Evolutionary conservation across 805 yeast species (phyloP), one percentile per base, ranked within the genome.

Genomic region (Yamadazyma ubonensis): DNA sequence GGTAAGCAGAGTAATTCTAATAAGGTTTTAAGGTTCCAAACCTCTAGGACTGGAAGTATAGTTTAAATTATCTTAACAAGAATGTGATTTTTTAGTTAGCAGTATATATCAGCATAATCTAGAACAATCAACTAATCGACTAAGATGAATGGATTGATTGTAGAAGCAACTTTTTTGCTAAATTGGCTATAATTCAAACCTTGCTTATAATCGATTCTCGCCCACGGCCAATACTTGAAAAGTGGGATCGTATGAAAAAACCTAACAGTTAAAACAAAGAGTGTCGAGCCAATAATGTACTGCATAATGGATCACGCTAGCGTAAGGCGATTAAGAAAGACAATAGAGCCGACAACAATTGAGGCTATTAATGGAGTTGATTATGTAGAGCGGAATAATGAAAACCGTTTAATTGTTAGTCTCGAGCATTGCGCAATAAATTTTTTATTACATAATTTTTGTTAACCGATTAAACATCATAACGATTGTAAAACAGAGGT

Each of bases 351-450:
- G 11, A 15, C 22, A 18, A 33, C 37, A 33, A 33, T 33, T 10
- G 29, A 23, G 29, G 29, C 29, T 33, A 33, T 33, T 33, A 25
- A 25, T 33, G 37, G 20, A 18, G 37, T 33, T 20, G 37, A 23
- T 23, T 33, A 25, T 33, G 12, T 23, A 10, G 21, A 7, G 22
- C 37, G 20, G 16, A 17, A 33, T 25, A 33, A 23, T 33, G 15
- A 19, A 33, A 33, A 33, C 37, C 37, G 37, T 33, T 33, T 33
- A 18, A 33, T 33, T 33, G 28, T 33, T 30, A 23, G 14, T 27
- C 15, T 3, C 6, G 30, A 27, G 35, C 26, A 20, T 31, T 31
- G 35, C 18, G 20, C 17, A n/a, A 29, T 22, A 17, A 25, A 15
- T 33, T 23, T 33, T 33, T 33, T 33, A 27, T 12, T 27, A 27